Conservation (phyloP, 495 filamentous ascomycete genomes). For the Tuber aestivum region DNA sequence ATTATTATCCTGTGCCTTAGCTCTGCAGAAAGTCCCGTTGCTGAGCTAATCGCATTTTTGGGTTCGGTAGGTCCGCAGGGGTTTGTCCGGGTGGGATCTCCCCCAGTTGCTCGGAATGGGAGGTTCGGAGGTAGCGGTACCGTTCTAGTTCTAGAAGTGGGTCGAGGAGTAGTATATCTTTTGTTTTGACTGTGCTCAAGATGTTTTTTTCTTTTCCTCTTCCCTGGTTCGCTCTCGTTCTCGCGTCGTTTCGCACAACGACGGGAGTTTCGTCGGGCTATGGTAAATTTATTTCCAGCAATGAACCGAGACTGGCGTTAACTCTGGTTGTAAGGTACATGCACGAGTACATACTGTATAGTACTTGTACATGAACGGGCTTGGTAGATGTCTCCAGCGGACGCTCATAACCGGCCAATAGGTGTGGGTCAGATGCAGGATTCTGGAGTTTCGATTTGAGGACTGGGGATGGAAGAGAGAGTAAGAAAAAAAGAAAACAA, state of each 20-base stretch:
- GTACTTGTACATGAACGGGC: neutral
- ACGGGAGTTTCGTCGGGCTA: neutral
- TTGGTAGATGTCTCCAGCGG: neutral
- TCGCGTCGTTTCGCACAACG: neutral
- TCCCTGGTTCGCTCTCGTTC: neutral
- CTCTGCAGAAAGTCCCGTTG: neutral
- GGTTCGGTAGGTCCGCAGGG: neutral
- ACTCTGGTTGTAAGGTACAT: neutral
- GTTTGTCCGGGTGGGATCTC: neutral
- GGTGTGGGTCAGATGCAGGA: neutral
- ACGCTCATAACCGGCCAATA: neutral
- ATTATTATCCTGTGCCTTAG: neutral
- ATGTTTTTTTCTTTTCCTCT: neutral
- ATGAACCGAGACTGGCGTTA: neutral
- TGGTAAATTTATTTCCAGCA: neutral
- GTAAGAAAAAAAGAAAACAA: neutral
- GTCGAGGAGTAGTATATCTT: neutral
- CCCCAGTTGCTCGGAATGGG: neutral
- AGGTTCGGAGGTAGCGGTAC: neutral
- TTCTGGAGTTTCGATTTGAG: neutral
- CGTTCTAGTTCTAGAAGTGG: neutral
- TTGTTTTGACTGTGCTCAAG: neutral
- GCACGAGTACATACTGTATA: too few species aligned
- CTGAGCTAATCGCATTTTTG: neutral
- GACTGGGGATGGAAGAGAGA: neutral